Base-by-base conservation (phyloP, 306 rosid genomes). In the Alnus glutinosa region DNA sequence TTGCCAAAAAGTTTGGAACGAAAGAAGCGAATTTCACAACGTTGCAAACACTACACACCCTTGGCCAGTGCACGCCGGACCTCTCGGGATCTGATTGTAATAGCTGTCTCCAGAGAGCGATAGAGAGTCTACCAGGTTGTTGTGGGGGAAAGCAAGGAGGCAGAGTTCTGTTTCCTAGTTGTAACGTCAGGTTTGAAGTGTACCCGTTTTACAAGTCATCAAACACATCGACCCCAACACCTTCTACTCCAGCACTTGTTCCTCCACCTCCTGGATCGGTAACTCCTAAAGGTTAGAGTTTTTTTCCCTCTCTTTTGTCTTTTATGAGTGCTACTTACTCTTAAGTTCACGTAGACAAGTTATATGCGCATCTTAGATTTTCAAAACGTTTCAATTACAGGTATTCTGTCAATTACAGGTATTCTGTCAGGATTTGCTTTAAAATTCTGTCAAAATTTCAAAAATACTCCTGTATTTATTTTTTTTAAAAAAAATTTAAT, bases 81-180 rank as follows among this genome's bases (percentile, higher is more conserved):
- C 75, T 80, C 36, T 78, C 79, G 1, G 1, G 5, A 18, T 3
- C 37, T 3, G 51, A 15, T 12, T 86, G 89, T 9, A 34, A 55
- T 4, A 8, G 15, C 7, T 80, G 85, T 49, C 79, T 82, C 3
- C 13, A 9, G 0, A 82, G 18, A 5, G 90, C 90, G 44, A 79
- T 55, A 42, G 81, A 18, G 14, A 76, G 79, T 8, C 28, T 87
- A 14, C 58, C 86, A 1, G 47, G 70, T 6, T 87, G 90, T 51
- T 87, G 88, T 30, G 81, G 79, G 7, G 88, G 88, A 48, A 84
- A 78, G 77, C 70, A 84, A n/a, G 88, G 86, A 9, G 84, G 49
- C 5, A 84, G 71, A 62, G 88, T 81, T n/a, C n/a, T 79, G 57
- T 81, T 84, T 70, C 88, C 90, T 0, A 87, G 88, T 66, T 87